Evolutionary conservation across 192 early-diverging fungal species (phyloP), one percentile per base, ranked within the genome.

Genomic region (Podila epigama): DNA sequence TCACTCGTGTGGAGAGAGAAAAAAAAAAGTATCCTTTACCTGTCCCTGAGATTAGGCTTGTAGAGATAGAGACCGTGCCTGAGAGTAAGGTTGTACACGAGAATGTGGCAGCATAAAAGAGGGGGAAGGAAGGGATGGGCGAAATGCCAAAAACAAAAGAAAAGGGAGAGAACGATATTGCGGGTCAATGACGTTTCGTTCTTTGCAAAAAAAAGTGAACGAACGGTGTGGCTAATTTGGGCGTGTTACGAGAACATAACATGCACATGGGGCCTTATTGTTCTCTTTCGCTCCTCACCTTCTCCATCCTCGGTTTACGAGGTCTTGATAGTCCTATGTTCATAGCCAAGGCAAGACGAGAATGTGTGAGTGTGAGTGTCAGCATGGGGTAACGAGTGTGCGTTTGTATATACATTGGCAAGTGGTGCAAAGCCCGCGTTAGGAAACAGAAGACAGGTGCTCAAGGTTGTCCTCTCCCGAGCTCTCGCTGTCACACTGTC

Each of bases 1-100:
- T 48, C 4, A 2, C 25, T 48, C 44, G 37, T 39, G 7, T n/a
- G n/a, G n/a, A n/a, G n/a, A n/a, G n/a, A n/a, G n/a, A n/a, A n/a
- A n/a, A n/a, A n/a, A 13, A 9, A 18, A 18, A 48, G 44, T 48
- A 48, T 18, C 44, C 10, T 9, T 37, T 77, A 77, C 73, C 73
- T 77, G 35, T 77, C 73, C 25, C 73, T 51, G 37, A 68, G 66
- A n/a, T 77, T 77, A 15, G 73, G 73, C 35, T 64, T 68, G 61
- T 77, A 77, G 2, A 77, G 50, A 33, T 77, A 77, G n/a, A 77
- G 73, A 9, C 73, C 73, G 10, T 58, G 68, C 29, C 72, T 75
- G n/a, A 63, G 10, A 51, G 10, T 29, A 42, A 8, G 18, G 5
- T 5, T 15, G 52, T 29, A n/a, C 25, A 12, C 35, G 25, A 37